These are phyloP conservation scores for Pigoraptor vietnamica DNA, from an alignment of 78 protist genomes.

Conservation along the genomic window DNA sequence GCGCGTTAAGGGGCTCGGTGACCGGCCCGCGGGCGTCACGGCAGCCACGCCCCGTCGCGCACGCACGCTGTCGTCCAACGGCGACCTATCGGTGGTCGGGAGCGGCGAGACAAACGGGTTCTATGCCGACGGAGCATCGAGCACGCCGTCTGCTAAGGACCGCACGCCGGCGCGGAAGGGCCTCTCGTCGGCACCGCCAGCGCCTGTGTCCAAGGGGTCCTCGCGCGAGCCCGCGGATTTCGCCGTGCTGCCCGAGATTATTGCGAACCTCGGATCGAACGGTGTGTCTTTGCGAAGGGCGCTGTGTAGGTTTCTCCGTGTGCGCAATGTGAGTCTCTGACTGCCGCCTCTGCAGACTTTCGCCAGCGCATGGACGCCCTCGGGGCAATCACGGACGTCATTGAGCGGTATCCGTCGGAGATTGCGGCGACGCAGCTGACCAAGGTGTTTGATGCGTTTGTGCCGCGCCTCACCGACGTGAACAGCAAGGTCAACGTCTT, in stretches of 20 bases:
- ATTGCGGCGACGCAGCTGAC: not conserved
- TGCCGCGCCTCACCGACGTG: not conserved
- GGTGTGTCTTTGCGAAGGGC: not conserved
- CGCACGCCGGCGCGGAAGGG: too few species aligned
- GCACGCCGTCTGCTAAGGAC: too few species aligned
- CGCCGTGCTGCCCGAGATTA: too few species aligned
- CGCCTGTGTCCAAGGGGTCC: too few species aligned
- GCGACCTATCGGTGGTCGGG: not conserved
- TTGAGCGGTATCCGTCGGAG: not conserved
- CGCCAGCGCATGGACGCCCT: not conserved
- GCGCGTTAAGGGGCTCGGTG: not conserved
- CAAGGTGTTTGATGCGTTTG: not conserved
- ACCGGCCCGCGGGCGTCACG: not conserved
- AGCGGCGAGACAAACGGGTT: too few species aligned
- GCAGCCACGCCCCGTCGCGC: not conserved
- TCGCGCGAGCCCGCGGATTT: too few species aligned
- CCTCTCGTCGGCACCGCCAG: too few species aligned
- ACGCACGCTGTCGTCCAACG: not conserved
- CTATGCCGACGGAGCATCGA: too few species aligned
- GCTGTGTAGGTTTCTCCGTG: not conserved
- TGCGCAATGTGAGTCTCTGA: not conserved
- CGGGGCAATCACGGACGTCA: not conserved
- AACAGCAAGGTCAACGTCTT: not conserved
- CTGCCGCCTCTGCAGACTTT: not conserved
- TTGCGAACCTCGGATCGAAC: not conserved